Base-by-base conservation (phyloP, 352 stramenopile species). In the Pythium angustatum region DNA sequence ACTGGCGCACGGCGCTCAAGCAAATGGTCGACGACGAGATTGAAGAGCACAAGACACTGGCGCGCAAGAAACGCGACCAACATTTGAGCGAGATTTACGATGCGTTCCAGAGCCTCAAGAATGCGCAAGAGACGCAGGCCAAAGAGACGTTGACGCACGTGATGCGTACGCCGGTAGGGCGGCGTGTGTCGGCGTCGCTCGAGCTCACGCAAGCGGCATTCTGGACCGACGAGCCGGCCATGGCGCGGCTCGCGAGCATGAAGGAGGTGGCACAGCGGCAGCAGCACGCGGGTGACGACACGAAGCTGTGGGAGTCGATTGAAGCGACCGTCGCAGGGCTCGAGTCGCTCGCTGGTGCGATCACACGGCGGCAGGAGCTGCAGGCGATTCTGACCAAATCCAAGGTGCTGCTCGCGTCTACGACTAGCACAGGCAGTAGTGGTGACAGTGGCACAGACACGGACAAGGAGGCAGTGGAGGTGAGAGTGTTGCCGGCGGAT, bases 281-380 rank as follows among this genome's bases (percentile, higher is more conserved):
- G 40, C 71, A 77, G 31, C 22, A 51, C n/a, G 0, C 14, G 14
- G 47, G 31, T 26, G 40, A 65, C 22, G 58, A 66, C 22, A 40
- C 15, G 27, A 58, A 60, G n/a, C 24, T 45, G 74, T 90, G 80
- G 83, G 72, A 84, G 11, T 73, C 75, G 40, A 69, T 90, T 33
- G 72, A 89, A 40, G 69, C 79, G 19, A 87, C 65, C 11, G 63
- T 91, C 43, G 24, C 72, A 33, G 64, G 69, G 53, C 65, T 90
- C 30, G 83, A 91, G 34, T 69, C 72, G 3, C 61, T 91, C 12
- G 73, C 72, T 9, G 49, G 62, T 28, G 59, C 68, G 21, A 76
- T 88, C 5, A 84, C 77, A 30, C 83, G 83, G n/a, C 77, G 77
- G 0, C 72, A 88, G 22, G 78, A 90, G 52, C 68, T 90, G 27